Evolutionary conservation across 305 asterid species (phyloP).

Genomic region (Andrographis paniculata): DNA sequence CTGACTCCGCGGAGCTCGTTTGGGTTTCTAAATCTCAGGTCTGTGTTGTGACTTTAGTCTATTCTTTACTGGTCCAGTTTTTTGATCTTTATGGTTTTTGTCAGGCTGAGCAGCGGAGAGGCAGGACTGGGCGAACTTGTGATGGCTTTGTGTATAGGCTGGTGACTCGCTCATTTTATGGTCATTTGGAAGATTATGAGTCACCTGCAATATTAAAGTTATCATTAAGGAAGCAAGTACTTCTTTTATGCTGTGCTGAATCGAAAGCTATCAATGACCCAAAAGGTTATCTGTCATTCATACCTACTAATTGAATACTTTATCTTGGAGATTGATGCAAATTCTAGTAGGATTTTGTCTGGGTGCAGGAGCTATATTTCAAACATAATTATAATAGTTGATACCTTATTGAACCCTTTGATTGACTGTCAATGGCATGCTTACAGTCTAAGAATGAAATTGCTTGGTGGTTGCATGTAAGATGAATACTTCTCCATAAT

Average conservation of each 20-base stretch:
- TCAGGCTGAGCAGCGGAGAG: constrained; percentile 93
- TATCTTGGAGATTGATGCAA: constrained; percentile 6
- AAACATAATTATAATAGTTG: no score
- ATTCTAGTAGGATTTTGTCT: no score
- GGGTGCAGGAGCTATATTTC: no score
- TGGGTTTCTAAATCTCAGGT: constrained; percentile 99
- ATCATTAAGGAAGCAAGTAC: constrained; percentile 77
- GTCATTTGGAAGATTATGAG: constrained; percentile 67
- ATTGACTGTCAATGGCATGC: no score
- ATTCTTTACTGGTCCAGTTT: constrained; percentile 16
- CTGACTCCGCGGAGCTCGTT: constrained; percentile 70
- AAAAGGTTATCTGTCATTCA: constrained; percentile 44
- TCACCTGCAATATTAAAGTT: constrained; percentile 72
- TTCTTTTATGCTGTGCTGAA: constrained; percentile 75
- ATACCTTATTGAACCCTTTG: no score
- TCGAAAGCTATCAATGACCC: constrained; percentile 91
- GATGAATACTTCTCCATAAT: no score
- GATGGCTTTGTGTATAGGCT: constrained; percentile 81
- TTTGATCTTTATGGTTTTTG: constrained; percentile 15
- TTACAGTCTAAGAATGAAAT: no score
- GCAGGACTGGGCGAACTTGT: constrained; percentile 97
- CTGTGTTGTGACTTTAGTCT: constrained; percentile 12
- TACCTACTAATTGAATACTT: constrained; percentile 12
- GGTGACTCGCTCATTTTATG: constrained; percentile 67
- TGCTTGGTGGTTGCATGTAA: no score